phyloP scores from a whole-genome alignment of 1,284 basidiomycete species.

The Schizophyllum amplum region DNA sequence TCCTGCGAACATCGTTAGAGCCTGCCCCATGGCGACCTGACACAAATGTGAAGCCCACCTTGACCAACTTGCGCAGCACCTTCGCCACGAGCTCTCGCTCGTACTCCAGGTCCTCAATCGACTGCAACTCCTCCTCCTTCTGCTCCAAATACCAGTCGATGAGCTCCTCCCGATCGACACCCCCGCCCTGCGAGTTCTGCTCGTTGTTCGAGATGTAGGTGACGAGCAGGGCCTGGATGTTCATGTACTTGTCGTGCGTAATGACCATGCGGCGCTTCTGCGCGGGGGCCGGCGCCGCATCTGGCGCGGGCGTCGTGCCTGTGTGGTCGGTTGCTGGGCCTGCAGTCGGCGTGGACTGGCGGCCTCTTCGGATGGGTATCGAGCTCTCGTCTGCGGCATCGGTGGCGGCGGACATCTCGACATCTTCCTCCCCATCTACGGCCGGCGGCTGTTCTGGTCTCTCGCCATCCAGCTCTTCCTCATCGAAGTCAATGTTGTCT shows the following conservation, averaged over 20 bases:
- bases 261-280: conserved; percentile 80
- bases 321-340: conserved; percentile 31
- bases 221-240: conserved; percentile 84
- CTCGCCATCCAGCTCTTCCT: conserved; percentile 59
- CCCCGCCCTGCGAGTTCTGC: conserved; percentile 57
- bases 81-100: conserved; percentile 89
- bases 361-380: conserved; percentile 29
- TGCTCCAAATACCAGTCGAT: conserved; percentile 96
- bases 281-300: conserved; percentile 26
- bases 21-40: conserved; percentile 1
- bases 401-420: conserved; percentile 54
- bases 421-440: conserved; percentile 47
- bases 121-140: conserved; percentile 78
- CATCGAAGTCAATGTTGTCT: conserved; percentile 97
- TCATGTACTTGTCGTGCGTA: conserved; percentile 92
- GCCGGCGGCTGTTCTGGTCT: conserved; percentile 20
- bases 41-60: conserved; percentile 44
- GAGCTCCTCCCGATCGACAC: conserved; percentile 83
- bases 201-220: conserved; percentile 79
- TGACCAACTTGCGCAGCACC: conserved; percentile 84
- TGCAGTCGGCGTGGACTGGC: conserved; percentile 22
- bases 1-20: conserved; percentile 42
- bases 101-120: conserved; percentile 85
- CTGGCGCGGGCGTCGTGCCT: conserved; percentile 23
- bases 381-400: conserved; percentile 54